Evolutionary conservation across 257 asterid genomes (phyloP), one percentile per base, ranked within the genome.

Genomic region (Sherardia arvensis): DNA sequence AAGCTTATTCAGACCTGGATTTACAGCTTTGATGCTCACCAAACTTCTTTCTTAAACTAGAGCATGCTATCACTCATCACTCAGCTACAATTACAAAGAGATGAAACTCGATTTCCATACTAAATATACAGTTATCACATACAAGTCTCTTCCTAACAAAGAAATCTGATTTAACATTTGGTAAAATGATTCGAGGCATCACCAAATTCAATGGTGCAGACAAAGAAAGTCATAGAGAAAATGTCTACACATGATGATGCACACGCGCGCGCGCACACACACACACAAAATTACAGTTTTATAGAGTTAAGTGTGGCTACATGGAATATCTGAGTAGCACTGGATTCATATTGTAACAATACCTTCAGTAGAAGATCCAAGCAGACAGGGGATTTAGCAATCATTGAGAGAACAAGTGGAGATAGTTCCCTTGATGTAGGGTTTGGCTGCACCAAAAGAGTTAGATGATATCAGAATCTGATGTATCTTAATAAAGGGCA

Each of bases 291-390:
- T 27, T 6, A 27, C 47, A 57, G 38, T 14, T 28, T 25, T 28
- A 7, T 15, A 20, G 15, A 7, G 30, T 4, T 14, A 36, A 36
- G 18, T 20, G 20, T 33, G 40, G 23, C 64, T 18, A 6, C 25
- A 20, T 14, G 32, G 4, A 33, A 60, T 22, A 23, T 26, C 27
- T 18, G 27, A 54, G 60, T 10, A 32, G 34, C 34, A 32, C 2
- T 32, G 34, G 7, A 32, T 32, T 32, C 34, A 32, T 1, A 4
- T 32, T 32, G 7, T 5, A 27, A 5, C 7, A 55, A 36, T 0
- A 66, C 67, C 73, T 69, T 58, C 20, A 69, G 67, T 17, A 69
- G 57, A 61, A 69, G 67, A n/a, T 61, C 73, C 66, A 51, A 23
- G 62, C 73, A 69, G 15, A 53, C 53, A 0, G 26, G 20, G 3